Evolutionary conservation across 202 grass and related monocot species (phyloP).

Genomic region (Schoenoplectus tabernaemontani): DNA sequence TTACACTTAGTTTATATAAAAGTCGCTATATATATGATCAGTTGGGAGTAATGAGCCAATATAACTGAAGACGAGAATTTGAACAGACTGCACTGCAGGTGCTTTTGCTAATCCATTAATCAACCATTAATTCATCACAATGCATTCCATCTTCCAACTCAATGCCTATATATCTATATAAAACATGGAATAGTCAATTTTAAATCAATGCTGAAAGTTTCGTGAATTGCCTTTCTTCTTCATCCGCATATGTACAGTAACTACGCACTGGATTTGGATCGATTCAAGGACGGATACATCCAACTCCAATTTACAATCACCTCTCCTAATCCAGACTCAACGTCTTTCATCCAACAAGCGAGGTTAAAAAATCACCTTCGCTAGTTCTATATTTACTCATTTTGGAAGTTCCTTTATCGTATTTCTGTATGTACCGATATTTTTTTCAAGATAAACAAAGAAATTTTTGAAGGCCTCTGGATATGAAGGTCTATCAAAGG

Average conservation of each 20-base stretch:
- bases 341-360: neutral
- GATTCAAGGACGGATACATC: neutral
- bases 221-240: neutral
- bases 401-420: neutral
- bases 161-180: neutral
- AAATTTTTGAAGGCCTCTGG: too few relatives aligned
- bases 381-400: neutral
- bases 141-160: neutral
- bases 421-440: too few relatives aligned
- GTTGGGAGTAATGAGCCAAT: neutral
- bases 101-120: neutral
- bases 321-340: neutral
- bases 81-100: neutral
- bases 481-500: neutral
- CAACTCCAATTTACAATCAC: neutral
- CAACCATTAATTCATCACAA: neutral
- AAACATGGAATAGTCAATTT: neutral
- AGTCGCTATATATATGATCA: neutral
- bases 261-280: neutral
- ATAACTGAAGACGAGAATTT: neutral
- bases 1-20: too few relatives aligned
- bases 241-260: neutral
- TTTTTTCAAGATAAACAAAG: too few relatives aligned
- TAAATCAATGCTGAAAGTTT: too few relatives aligned
- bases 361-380: neutral